phyloP scores from a whole-genome alignment of 2,329 filamentous ascomycete genomes.

The Mariannaea elegans region DNA sequence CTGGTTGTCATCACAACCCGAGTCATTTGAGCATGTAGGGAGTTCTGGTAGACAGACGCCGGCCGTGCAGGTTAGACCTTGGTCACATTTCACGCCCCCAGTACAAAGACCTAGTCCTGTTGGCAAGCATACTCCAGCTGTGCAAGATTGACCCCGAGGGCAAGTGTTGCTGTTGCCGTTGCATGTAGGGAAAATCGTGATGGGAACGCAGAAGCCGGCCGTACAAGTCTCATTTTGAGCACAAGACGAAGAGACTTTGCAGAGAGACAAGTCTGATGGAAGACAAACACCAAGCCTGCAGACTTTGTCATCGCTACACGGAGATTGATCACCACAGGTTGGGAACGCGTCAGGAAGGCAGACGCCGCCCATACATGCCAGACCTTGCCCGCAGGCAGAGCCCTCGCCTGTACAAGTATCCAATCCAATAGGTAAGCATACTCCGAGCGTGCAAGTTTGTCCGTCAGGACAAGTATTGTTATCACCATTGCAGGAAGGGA shows the following conservation, averaged over 20 bases:
- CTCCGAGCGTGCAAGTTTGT: slow-evolving; percentile 1
- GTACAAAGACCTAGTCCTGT: background rate
- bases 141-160: background rate
- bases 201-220: background rate
- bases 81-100: background rate
- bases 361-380: background rate
- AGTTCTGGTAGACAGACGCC: background rate
- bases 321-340: background rate
- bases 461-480: background rate
- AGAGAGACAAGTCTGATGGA: background rate
- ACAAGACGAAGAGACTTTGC: background rate
- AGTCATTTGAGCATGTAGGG: background rate
- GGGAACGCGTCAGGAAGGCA: background rate
- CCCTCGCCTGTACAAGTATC: background rate
- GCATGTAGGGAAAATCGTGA: slow-evolving; percentile 1
- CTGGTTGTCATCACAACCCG: background rate
- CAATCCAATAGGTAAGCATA: background rate
- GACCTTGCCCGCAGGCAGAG: no score
- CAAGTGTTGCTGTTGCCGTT: background rate
- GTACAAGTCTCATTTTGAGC: background rate
- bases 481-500: background rate
- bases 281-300: slow-evolving; percentile 9
- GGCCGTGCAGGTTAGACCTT: background rate
- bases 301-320: background rate
- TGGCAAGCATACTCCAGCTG: slow-evolving; percentile 3